phyloP scores from a whole-genome alignment of 2,329 filamentous ascomycete species.

The Aspergillus transmontanensis region DNA sequence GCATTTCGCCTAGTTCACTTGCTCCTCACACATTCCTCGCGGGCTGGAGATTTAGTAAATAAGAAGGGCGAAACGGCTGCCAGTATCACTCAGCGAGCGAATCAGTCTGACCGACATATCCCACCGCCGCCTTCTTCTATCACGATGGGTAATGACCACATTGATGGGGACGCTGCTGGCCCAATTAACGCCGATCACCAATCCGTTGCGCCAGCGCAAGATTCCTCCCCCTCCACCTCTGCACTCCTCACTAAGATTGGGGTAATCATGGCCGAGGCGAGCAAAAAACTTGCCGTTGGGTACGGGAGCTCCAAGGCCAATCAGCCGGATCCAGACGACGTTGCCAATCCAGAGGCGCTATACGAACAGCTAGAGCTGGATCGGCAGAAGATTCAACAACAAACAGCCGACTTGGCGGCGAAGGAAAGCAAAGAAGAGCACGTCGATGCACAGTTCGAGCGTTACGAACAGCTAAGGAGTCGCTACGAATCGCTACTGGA shows the following conservation, averaged over 20 bases:
- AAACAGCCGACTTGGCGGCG: slow-evolving; percentile 37
- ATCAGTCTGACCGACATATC: slow-evolving; percentile 67
- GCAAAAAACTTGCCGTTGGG: slow-evolving; percentile 64
- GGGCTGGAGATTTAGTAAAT: slow-evolving; percentile 78
- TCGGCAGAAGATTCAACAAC: slow-evolving; percentile 45
- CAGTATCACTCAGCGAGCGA: slow-evolving; percentile 74
- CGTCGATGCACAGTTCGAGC: slow-evolving; percentile 39
- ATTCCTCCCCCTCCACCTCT: slow-evolving; percentile 64
- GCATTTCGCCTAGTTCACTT: slow-evolving; percentile 73
- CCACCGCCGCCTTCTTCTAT: slow-evolving; percentile 72
- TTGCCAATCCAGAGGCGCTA: slow-evolving; percentile 45
- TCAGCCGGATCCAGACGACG: slow-evolving; percentile 51
- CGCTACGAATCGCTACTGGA: slow-evolving; percentile 48
- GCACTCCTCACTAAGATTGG: slow-evolving; percentile 70
- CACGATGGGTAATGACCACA: slow-evolving; percentile 42
- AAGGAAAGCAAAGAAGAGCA: slow-evolving; percentile 41
- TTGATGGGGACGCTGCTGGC: slow-evolving; percentile 30
- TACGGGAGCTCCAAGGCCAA: slow-evolving; percentile 66
- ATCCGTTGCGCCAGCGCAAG: slow-evolving; percentile 38
- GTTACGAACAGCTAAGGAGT: slow-evolving; percentile 40
- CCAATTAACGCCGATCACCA: slow-evolving; percentile 34
- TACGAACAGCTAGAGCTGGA: slow-evolving; percentile 48
- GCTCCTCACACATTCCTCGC: slow-evolving; percentile 74
- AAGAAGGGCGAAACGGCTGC: slow-evolving; percentile 80
- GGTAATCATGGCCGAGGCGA: slow-evolving; percentile 70